phyloP scores from a whole-genome alignment of 495 filamentous ascomycete genomes.

The Emericellopsis terricola region DNA sequence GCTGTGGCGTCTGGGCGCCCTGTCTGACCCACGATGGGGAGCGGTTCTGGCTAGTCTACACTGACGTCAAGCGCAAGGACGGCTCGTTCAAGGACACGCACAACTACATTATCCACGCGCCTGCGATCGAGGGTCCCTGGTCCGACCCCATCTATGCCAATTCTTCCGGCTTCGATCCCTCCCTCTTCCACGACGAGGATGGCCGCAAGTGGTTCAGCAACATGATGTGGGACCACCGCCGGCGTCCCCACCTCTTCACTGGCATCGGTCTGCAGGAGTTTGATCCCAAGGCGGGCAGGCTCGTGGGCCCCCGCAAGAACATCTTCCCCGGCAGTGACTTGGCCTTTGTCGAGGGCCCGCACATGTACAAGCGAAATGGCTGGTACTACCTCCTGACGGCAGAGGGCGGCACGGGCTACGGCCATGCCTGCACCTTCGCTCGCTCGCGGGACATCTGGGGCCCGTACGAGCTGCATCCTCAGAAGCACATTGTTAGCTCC shows the following conservation, averaged over 20 bases:
- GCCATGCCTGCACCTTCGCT: conserved; percentile 34
- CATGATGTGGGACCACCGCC: conserved; percentile 33
- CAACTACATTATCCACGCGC: conserved; percentile 32
- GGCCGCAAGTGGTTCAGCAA: conserved; percentile 37
- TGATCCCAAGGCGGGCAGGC: conserved; percentile 20
- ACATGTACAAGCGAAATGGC: conserved; percentile 42
- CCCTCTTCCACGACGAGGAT: conserved; percentile 38
- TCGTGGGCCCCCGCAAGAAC: conserved; percentile 28
- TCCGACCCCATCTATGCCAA: conserved; percentile 35
- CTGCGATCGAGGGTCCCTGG: conserved; percentile 32
- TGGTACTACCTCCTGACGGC: conserved; percentile 54
- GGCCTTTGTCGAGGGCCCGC: conserved; percentile 40
- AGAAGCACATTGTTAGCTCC: conserved; percentile 25
- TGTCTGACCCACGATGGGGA: conserved; percentile 39
- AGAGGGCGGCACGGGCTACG: conserved; percentile 43
- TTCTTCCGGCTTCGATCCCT: conserved; percentile 37
- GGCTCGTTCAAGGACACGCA: conserved; percentile 35
- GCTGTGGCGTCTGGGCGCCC: conserved; percentile 46
- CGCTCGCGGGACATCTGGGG: conserved; percentile 36
- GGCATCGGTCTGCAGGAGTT: conserved; percentile 33
- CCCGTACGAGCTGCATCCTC: conserved; percentile 36
- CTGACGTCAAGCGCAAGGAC: conserved; percentile 38
- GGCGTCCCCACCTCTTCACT: conserved; percentile 22
- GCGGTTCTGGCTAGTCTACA: conserved; percentile 38
- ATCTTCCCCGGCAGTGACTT: conserved; percentile 37